Evolutionary conservation across 2,329 filamentous ascomycete species (phyloP), one percentile per base, ranked within the genome.

Genomic region (Fonsecaea multimorphosa): DNA sequence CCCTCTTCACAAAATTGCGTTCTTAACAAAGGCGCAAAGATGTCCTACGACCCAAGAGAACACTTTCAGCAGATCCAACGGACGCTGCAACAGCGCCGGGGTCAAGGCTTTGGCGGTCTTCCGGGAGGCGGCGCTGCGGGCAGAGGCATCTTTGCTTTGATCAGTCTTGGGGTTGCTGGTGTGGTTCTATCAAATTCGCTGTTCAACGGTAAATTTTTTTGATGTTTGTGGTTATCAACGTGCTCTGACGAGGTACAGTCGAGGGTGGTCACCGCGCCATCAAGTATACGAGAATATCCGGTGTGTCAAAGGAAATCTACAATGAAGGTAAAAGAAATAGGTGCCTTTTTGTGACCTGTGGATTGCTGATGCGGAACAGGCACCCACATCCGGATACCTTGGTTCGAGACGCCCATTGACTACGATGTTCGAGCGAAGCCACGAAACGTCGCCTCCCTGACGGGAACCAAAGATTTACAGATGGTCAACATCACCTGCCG

Each of bases 401-500:
- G 95, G 95, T 90, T 99, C 80, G 95, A 99, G 82, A 97, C 93
- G 3, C 93, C 95, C 58, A 88, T 99, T 79, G 89, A 93, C 74
- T 99, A 98, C 84, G 94, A 99, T 79, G 95, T 99, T 73, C 94
- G 95, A 81, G 95, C 95, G 67, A 97, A 94, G 85, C 95, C 95
- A 75, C 89, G 95, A 78, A 97, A 96, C 76, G 93, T 99, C 74
- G 91, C 95, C 72, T 98, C 95, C 72, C 87, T 99, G 72, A 99
- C 95, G 66, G 95, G 95, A 73, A 99, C 95, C 76, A 99, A 99
- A 85, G 95, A 99, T 81, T 83, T 99, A 81, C 95, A 99, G 84
- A 99, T 99, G 95, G 95, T 72, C 64, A 99, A 99, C 87, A 98
- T 99, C 78, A 99, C 94, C 76, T 99, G 95, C 82, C 94, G 95